Percentiles rank a stretch among this genome's conserved stretches.
phyloP scores from a whole-genome alignment of 805 yeast genomes.

The Candida cerambycidarum region DNA sequence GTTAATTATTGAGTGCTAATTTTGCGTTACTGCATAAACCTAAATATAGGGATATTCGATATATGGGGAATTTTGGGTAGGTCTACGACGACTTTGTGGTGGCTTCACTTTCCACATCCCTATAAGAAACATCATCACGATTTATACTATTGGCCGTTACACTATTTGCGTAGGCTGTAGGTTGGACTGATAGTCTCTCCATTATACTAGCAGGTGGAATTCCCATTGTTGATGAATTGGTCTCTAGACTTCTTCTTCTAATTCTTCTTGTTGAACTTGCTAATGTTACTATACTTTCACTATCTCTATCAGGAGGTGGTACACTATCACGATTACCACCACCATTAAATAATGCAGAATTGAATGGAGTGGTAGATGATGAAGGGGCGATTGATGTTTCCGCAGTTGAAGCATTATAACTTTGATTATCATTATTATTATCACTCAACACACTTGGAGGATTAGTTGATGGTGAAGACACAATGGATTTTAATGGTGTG shows the following conservation, averaged over 20 bases:
- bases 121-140: constrained; percentile 10
- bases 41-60: too few species aligned
- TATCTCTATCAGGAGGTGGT: constrained; percentile 43
- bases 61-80: too few species aligned
- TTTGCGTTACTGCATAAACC: too few species aligned
- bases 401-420: constrained; percentile 46
- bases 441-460: constrained; percentile 40
- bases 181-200: constrained; percentile 47
- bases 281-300: constrained; percentile 43
- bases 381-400: constrained; percentile 53
- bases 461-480: constrained; percentile 40
- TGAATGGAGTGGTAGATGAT: constrained; percentile 13
- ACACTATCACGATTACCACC: constrained; percentile 44
- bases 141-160: constrained; percentile 2
- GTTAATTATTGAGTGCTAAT: too few species aligned
- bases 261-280: constrained; percentile 41
- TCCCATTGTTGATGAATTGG: constrained; percentile 66
- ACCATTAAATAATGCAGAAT: constrained; percentile 9
- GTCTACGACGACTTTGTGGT: constrained; percentile 1
- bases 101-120: constrained; percentile 3
- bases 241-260: constrained; percentile 44
- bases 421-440: constrained; percentile 25
- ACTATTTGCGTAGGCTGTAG: constrained; percentile 25
- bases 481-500: constrained; percentile 46
- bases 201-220: constrained; percentile 73